phyloP scores from a whole-genome alignment of 495 filamentous ascomycete genomes.

The Terfezia boudieri region DNA sequence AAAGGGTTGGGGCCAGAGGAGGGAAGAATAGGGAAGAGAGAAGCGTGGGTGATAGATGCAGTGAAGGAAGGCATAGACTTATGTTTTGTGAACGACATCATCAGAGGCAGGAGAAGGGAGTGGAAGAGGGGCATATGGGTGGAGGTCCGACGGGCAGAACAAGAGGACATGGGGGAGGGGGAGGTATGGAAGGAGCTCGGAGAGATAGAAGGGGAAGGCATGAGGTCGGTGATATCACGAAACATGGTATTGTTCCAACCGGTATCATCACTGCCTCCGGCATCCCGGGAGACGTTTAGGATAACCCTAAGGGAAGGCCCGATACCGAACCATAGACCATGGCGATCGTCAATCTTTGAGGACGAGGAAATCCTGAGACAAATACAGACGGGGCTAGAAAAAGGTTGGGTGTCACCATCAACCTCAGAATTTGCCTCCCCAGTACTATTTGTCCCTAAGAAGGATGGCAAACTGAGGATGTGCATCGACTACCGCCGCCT shows the following conservation, averaged over 20 bases:
- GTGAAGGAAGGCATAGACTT: not conserved
- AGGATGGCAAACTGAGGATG: constrained; percentile 19
- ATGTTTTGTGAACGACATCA: not conserved
- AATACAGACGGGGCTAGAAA: not conserved
- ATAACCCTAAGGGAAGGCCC: too few relatives aligned
- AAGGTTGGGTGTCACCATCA: not conserved
- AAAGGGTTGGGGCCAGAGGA: not conserved
- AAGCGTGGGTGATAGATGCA: too few relatives aligned
- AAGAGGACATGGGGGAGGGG: not conserved
- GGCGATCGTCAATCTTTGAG: not conserved
- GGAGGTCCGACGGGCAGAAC: not conserved
- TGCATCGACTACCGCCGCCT: constrained; percentile 27
- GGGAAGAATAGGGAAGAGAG: not conserved
- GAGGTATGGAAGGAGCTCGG: not conserved
- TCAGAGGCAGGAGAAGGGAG: not conserved
- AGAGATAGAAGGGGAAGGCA: not conserved
- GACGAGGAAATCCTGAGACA: not conserved
- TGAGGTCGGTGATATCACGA: not conserved
- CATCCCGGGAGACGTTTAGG: not conserved
- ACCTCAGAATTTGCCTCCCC: constrained; percentile 9
- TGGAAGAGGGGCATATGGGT: not conserved
- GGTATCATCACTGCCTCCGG: not conserved
- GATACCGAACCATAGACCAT: too few relatives aligned
- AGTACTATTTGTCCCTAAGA: constrained; percentile 23
- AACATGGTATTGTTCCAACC: not conserved